Conservation (phyloP, 2,329 filamentous ascomycete species). For the Colletotrichum nymphaeae region DNA sequence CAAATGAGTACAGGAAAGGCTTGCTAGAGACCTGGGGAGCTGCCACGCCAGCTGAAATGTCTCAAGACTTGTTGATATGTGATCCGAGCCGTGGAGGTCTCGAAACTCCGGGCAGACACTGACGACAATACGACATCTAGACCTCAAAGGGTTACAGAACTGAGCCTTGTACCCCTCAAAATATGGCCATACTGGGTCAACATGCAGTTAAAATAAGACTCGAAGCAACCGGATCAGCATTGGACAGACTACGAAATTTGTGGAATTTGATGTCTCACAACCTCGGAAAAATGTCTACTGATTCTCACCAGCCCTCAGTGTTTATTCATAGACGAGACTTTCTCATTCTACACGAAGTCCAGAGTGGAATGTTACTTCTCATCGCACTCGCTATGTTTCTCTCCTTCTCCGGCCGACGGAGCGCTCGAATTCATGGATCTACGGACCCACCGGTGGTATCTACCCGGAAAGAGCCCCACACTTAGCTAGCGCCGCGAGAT, state of each 20-base stretch:
- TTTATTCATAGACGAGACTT: background rate
- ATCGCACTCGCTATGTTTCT: background rate
- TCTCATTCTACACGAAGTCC: background rate
- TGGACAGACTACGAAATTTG: background rate
- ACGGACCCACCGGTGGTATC: background rate
- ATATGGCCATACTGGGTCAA: background rate
- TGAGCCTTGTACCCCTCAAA: no score
- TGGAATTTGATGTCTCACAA: background rate
- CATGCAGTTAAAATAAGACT: background rate
- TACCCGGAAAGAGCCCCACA: background rate
- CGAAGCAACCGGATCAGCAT: background rate
- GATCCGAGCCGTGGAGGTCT: no score
- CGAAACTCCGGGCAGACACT: no score
- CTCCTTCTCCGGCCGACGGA: background rate
- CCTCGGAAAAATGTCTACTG: fast-evolving
- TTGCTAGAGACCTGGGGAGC: background rate
- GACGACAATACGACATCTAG: no score
- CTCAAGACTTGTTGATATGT: no score
- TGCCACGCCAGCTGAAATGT: background rate
- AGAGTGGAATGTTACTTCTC: background rate
- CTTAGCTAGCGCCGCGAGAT: constrained; percentile 6
- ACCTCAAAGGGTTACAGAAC: no score
- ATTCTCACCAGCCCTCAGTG: background rate
- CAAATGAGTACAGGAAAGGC: background rate
- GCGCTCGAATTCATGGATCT: background rate